These are phyloP conservation scores for Starmerella bombi DNA, from an alignment of 805 yeast genomes.

Conservation along the genomic window DNA sequence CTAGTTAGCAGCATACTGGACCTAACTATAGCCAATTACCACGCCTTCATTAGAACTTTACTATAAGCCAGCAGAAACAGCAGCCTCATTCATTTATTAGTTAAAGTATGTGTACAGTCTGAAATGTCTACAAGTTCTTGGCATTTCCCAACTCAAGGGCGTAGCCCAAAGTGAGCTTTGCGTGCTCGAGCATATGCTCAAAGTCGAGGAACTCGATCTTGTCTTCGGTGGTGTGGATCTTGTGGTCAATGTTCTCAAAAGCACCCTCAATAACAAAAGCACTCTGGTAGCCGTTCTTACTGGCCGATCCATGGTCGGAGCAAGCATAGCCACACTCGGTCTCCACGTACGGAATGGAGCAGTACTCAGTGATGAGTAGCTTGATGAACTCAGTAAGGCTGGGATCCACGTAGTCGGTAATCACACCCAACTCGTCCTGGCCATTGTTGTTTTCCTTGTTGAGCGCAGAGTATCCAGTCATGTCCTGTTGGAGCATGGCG, in stretches of 20 bases:
- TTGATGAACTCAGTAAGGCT: conserved; percentile 49
- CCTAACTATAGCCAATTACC: too few species aligned
- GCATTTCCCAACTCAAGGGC: conserved; percentile 49
- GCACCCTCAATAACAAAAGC: conserved; percentile 71
- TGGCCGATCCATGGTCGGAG: conserved; percentile 82
- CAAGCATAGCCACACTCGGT: conserved; percentile 86
- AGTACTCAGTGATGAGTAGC: conserved; percentile 46
- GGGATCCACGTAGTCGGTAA: conserved; percentile 52
- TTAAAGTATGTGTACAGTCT: too few species aligned
- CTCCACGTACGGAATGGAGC: conserved; percentile 56
- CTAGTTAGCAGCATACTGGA: too few species aligned
- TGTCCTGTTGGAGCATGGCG: conserved; percentile 88
- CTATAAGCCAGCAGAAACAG: too few species aligned
- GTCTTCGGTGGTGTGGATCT: conserved; percentile 63
- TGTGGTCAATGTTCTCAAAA: conserved; percentile 46
- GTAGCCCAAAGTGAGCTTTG: conserved; percentile 60
- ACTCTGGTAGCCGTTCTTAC: conserved; percentile 71
- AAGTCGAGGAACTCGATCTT: conserved; percentile 70
- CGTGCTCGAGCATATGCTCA: conserved; percentile 68
- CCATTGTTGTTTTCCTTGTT: conserved; percentile 30
- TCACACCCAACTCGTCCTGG: conserved; percentile 61
- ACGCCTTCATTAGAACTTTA: too few species aligned
- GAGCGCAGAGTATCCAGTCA: conserved; percentile 67
- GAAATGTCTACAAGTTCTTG: too few species aligned
- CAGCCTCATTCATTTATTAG: too few species aligned